These are phyloP conservation scores for Kingdonia uniflora DNA, from an alignment of 164 flowering plant species.

Conservation along the genomic window DNA sequence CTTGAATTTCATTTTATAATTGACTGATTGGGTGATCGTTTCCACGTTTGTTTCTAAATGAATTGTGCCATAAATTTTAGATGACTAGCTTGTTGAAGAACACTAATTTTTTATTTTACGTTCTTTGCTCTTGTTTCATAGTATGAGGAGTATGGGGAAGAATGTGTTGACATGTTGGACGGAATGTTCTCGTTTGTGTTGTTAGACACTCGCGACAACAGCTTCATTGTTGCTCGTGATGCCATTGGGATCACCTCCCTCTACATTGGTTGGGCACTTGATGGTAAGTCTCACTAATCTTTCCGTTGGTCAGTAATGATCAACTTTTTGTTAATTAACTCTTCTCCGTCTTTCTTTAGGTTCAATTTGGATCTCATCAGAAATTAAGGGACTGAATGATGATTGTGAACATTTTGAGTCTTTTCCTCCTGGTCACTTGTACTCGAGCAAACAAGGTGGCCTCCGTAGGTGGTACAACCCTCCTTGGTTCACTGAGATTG, in stretches of 20 bases:
- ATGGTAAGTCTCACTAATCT: constrained; percentile 37
- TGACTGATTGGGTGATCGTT: too few species aligned
- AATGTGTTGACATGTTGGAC: constrained; percentile 87
- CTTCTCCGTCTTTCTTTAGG: constrained; percentile 37
- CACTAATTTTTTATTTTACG: too few species aligned
- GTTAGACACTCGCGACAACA: constrained; percentile 77
- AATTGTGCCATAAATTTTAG: too few species aligned
- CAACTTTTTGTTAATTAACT: not conserved
- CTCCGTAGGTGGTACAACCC: constrained; percentile 82
- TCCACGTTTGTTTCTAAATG: too few species aligned
- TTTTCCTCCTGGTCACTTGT: constrained; percentile 91
- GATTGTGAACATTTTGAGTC: constrained; percentile 83
- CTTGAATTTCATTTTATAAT: not conserved
- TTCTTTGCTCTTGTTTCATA: too few species aligned
- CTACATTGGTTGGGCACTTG: constrained; percentile 94
- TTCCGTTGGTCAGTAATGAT: too few species aligned
- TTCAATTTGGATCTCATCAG: constrained; percentile 86
- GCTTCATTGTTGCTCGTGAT: constrained; percentile 83
- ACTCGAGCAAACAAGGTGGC: constrained; percentile 68
- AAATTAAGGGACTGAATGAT: constrained; percentile 80
- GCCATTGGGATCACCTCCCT: constrained; percentile 90
- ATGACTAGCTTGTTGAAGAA: too few species aligned
- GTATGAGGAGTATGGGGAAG: constrained; percentile 89
- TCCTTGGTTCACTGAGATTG: constrained; percentile 63
- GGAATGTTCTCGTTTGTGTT: constrained; percentile 93